phyloP scores from a whole-genome alignment of 2,329 filamentous ascomycete genomes.

The Dothiorella sarmentorum region DNA sequence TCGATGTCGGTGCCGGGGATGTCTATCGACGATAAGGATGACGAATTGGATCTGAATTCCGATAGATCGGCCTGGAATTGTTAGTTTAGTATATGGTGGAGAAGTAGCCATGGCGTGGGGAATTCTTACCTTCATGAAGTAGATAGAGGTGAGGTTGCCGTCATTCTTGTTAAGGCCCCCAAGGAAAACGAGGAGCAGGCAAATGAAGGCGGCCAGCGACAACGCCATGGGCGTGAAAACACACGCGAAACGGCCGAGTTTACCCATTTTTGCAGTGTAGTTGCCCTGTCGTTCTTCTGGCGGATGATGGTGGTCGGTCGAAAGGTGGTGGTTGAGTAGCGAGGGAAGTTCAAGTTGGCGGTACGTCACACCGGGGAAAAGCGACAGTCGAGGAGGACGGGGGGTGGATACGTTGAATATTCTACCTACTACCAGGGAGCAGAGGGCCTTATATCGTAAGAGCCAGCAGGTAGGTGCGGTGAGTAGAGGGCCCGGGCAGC shows the following conservation, averaged over 20 bases:
- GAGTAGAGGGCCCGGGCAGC: conserved; percentile 1
- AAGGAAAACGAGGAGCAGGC: conserved; percentile 57
- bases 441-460: conserved; percentile 4
- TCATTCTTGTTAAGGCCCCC: conserved; percentile 54
- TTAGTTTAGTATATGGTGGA: conserved; percentile 34
- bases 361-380: conserved; percentile 7
- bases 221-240: conserved; percentile 83
- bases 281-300: not conserved
- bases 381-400: not conserved
- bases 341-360: not conserved
- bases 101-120: conserved; percentile 25
- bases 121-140: conserved; percentile 56
- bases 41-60: conserved; percentile 47
- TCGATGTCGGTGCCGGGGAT: conserved; percentile 26
- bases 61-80: conserved; percentile 42
- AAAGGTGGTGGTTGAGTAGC: not conserved
- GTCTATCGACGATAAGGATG: conserved; percentile 29
- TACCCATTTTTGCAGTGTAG: conserved; percentile 53
- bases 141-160: conserved; percentile 48
- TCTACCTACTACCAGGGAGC: not conserved
- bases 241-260: conserved; percentile 76
- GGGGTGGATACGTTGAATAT: not conserved
- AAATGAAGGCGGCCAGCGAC: conserved; percentile 72
- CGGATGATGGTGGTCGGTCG: not conserved
- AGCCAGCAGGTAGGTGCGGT: conserved; percentile 8